These are phyloP conservation scores for Talaromyces sp. DNA, from an alignment of 2,329 filamentous ascomycete species.

Conservation along the genomic window DNA sequence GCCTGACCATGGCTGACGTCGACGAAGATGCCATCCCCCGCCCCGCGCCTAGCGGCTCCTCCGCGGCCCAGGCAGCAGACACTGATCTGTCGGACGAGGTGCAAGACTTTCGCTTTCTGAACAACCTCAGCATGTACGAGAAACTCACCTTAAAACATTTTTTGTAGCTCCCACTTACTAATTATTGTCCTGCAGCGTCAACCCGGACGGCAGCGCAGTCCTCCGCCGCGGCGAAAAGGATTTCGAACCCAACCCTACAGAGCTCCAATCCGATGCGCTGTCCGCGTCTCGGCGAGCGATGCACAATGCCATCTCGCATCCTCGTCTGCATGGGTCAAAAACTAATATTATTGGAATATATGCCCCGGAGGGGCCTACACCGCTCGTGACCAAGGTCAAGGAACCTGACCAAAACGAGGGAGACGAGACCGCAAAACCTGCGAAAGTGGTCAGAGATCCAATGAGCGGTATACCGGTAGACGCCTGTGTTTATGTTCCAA, in stretches of 20 bases:
- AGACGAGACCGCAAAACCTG: conserved; percentile 10
- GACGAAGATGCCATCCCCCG: conserved; percentile 38
- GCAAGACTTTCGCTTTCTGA: conserved; percentile 78
- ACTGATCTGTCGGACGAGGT: conserved; percentile 69
- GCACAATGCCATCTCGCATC: conserved; percentile 77
- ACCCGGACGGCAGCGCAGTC: conserved; percentile 43
- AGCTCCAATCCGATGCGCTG: conserved; percentile 70
- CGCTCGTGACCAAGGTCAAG: conserved; percentile 3
- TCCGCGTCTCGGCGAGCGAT: conserved; percentile 80
- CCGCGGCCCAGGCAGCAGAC: conserved; percentile 39
- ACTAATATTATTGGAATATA: conserved; percentile 66
- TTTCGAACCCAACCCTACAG: conserved; percentile 88
- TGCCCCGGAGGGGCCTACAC: conserved; percentile 53
- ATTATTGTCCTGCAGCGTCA: conserved; percentile 18
- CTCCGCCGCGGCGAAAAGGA: conserved; percentile 95
- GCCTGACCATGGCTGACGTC: conserved; percentile 35
- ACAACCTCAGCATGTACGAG: conserved; percentile 47
- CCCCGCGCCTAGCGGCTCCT: conserved; percentile 20
- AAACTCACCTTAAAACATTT: background rate
- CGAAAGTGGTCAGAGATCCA: conserved; percentile 12
- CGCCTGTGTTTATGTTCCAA: conserved; percentile 60
- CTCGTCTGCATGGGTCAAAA: conserved; percentile 66
- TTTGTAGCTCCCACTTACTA: conserved; percentile 28
- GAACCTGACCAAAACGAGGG: conserved; percentile 3
- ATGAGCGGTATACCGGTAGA: conserved; percentile 20